Base-by-base conservation (phyloP, 2,329 filamentous ascomycete genomes). In the Laburnicola sp. region DNA sequence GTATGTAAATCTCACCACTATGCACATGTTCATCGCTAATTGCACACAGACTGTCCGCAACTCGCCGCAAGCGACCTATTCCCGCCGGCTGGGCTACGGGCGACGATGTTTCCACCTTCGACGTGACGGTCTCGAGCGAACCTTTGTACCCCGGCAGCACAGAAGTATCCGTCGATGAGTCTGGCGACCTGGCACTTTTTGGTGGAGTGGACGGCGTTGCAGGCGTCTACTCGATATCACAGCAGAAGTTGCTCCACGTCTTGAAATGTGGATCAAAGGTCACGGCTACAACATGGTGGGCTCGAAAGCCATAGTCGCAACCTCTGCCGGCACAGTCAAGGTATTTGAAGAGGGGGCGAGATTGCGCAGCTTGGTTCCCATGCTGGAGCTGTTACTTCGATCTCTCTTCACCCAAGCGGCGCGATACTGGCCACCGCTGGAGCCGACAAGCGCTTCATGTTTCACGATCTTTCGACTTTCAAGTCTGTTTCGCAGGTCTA, bases 381-480 rank as follows among this genome's bases (percentile, higher is more conserved):
- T 72, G 88, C 91, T 22, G 93, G 92, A 3, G 80, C 89, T 50
- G 88, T 86, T 1, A 94, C 86, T 6, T 87, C 84, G 4, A 74
- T 99, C 50, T 85, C 90, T 31, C 69, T 92, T 6, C 94, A 99
- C 71, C 91, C 94, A 1, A 87, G 88, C 58, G 89, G 88, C 34
- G 84, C 88, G 46, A 84, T 99, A 50, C 72, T 97, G 40, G 93
- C 89, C 2, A 96, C 93, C 0, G 88, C 94, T 30, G 92, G 93
- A 42, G 82, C 85, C 1, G 94, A 99, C 72, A 97, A 96, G 82
- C 93, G 88, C 72, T 91, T 96, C 66, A 84, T 92, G 2, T 84
- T 97, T 56, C 97, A 97, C 73, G 91, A 97, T 59, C 74, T 97
- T 34, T 73, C 80, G 21, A 80, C 78, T 3, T 79, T 85, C 66